Percentiles rank a stretch among this genome's conserved stretches.
phyloP scores from a whole-genome alignment of 1,284 basidiomycete species.

The Pseudozyma sp. region DNA sequence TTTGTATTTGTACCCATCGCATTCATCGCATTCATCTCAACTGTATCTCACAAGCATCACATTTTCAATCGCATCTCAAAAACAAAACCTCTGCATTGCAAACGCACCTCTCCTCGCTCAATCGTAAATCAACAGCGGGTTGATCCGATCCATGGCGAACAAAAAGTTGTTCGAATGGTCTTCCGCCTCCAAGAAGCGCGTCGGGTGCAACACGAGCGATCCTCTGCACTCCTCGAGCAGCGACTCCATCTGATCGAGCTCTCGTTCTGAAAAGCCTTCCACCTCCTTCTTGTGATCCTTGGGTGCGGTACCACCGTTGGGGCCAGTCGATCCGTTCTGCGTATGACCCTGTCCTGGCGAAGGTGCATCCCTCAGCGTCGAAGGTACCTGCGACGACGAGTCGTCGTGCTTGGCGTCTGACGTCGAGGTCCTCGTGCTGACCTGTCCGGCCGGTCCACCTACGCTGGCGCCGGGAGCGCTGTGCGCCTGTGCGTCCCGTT shows the following conservation, averaged over 20 bases:
- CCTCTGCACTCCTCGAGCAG: slow-evolving; percentile 60
- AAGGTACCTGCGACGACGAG: slow-evolving; percentile 13
- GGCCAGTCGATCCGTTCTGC: slow-evolving; percentile 2
- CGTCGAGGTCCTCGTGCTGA: neutral
- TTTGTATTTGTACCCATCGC: slow-evolving; percentile 21
- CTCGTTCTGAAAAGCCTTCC: slow-evolving; percentile 50
- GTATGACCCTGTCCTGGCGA: slow-evolving; percentile 6
- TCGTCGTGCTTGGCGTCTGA: slow-evolving; percentile 9
- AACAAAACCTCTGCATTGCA: neutral
- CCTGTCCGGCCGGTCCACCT: slow-evolving; percentile 34
- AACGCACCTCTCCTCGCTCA: slow-evolving; percentile 2
- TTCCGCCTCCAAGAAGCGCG: slow-evolving; percentile 66
- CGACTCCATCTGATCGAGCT: slow-evolving; percentile 63
- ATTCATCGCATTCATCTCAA: neutral
- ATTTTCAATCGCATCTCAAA: neutral
- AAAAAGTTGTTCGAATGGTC: slow-evolving; percentile 58
- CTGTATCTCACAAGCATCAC: no score
- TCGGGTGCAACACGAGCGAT: slow-evolving; percentile 57
- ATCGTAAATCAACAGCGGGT: slow-evolving; percentile 56
- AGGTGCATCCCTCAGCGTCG: slow-evolving; percentile 22
- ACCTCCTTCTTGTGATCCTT: slow-evolving; percentile 26
- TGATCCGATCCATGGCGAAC: slow-evolving; percentile 64
- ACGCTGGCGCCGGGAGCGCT: slow-evolving; percentile 49
- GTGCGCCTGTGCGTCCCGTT: slow-evolving; percentile 46
- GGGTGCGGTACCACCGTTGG: neutral